Percentiles rank a stretch among this genome's conserved stretches.
Evolutionary conservation across 768 basidiomycete species (phyloP).

Genomic region (Tubosaeta sp.): DNA sequence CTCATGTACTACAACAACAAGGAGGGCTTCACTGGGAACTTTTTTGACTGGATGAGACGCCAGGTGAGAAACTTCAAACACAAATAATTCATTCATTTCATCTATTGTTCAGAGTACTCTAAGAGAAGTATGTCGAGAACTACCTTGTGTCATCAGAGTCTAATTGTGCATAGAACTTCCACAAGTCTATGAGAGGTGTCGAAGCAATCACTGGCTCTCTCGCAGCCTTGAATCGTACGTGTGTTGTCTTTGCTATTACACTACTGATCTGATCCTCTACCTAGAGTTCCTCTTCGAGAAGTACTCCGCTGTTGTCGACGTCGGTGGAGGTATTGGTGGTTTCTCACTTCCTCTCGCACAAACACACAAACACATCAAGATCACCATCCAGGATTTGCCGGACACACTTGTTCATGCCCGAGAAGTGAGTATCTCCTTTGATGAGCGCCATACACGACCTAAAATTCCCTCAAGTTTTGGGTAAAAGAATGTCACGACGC

Average conservation of each 20-base stretch:
- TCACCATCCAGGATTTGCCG: conserved; percentile 32
- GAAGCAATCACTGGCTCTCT: conserved; percentile 21
- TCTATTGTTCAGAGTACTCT: conserved; percentile 8
- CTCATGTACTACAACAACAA: conserved; percentile 20
- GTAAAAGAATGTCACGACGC: conserved; percentile 21
- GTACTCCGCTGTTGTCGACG: conserved; percentile 30
- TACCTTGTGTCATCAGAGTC: background rate
- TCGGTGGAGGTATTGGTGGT: conserved; percentile 33
- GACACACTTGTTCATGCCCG: conserved; percentile 19
- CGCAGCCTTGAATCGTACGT: conserved; percentile 19
- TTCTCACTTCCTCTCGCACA: conserved; percentile 29
- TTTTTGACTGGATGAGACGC: conserved; percentile 23
- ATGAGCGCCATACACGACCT: background rate
- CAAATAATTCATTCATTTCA: background rate
- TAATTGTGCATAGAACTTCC: conserved; percentile 14
- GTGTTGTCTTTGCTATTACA: background rate
- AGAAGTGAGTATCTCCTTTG: conserved; percentile 3
- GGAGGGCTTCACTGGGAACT: conserved; percentile 14
- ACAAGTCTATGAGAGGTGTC: conserved; percentile 23
- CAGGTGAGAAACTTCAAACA: conserved; percentile 10
- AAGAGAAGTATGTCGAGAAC: conserved; percentile 14
- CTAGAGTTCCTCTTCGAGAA: conserved; percentile 31
- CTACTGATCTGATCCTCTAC: background rate
- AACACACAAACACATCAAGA: conserved; percentile 26
- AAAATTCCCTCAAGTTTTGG: conserved; percentile 17